Conservation (phyloP, 2,329 filamentous ascomycete species). For the Colletotrichum godetiae region DNA sequence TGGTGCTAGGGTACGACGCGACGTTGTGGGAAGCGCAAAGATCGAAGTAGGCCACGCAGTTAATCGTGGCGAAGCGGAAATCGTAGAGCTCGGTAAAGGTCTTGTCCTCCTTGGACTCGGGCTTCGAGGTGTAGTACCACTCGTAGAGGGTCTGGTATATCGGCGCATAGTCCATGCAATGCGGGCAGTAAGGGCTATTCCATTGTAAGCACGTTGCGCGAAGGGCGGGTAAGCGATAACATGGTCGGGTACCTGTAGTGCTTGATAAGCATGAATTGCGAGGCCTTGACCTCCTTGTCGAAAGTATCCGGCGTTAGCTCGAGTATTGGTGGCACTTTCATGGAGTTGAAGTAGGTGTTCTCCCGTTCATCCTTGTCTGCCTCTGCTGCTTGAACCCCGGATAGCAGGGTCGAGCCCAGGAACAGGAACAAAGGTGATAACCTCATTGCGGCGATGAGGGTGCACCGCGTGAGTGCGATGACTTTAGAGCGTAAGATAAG, state of each 20-base stretch:
- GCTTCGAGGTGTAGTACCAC: slow-evolving; percentile 90
- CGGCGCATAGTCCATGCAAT: slow-evolving; percentile 85
- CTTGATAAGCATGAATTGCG: slow-evolving; percentile 68
- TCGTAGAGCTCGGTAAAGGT: slow-evolving; percentile 85
- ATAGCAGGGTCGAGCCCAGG: slow-evolving; percentile 56
- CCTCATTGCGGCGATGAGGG: slow-evolving; percentile 52
- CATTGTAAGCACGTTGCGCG: neutral
- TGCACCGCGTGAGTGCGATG: slow-evolving; percentile 27
- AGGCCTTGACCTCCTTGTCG: slow-evolving; percentile 64
- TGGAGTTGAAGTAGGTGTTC: slow-evolving; percentile 73
- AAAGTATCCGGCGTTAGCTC: slow-evolving; percentile 70
- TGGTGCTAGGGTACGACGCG: slow-evolving; percentile 78
- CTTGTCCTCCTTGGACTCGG: slow-evolving; percentile 65
- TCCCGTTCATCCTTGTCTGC: slow-evolving; percentile 46
- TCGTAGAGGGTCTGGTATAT: slow-evolving; percentile 94
- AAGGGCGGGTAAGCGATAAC: slow-evolving; percentile 5
- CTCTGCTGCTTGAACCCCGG: slow-evolving; percentile 53
- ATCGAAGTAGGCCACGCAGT: slow-evolving; percentile 87
- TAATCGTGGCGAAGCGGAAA: slow-evolving; percentile 86
- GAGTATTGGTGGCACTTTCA: slow-evolving; percentile 73
- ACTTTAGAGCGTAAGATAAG: neutral
- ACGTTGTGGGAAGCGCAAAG: slow-evolving; percentile 78
- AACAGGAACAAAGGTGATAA: slow-evolving; percentile 57
- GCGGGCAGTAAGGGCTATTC: slow-evolving; percentile 69
- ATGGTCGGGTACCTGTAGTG: slow-evolving; percentile 70